Evolutionary conservation across 306 rosid species (phyloP).

Genomic region (Luffa acutangula): DNA sequence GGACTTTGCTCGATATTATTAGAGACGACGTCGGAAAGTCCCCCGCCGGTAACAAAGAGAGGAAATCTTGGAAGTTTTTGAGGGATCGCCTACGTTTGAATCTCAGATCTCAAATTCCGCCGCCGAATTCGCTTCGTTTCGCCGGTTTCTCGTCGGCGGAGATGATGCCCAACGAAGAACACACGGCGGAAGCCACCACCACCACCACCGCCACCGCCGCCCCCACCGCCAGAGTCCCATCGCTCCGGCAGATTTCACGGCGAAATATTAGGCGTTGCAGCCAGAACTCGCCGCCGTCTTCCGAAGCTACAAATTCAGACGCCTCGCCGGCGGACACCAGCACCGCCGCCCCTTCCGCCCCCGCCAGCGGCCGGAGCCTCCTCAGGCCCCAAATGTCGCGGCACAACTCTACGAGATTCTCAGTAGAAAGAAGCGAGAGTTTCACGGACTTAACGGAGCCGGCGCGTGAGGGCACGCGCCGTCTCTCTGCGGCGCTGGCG

Average conservation of each 20-base stretch:
- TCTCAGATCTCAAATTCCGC: constrained; percentile 19
- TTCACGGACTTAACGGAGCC: constrained; percentile 11
- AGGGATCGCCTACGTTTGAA: constrained; percentile 55
- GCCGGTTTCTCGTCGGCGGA: constrained; percentile 1
- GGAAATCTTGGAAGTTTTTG: constrained; percentile 59
- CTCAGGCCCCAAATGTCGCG: constrained; percentile 17
- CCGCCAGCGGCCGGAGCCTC: neutral
- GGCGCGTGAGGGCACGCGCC: constrained; percentile 23
- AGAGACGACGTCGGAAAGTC: constrained; percentile 33
- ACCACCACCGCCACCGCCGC: neutral
- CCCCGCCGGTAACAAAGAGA: constrained; percentile 27
- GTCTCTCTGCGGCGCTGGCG: constrained; percentile 24
- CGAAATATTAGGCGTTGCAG: constrained; percentile 13
- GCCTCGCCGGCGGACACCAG: neutral
- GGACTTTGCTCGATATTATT: constrained; percentile 62
- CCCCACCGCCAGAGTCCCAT: neutral
- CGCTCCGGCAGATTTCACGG: constrained; percentile 9
- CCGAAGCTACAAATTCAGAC: constrained; percentile 1
- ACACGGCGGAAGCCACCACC: neutral
- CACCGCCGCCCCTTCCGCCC: neutral
- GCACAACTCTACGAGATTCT: constrained; percentile 16
- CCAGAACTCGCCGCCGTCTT: neutral
- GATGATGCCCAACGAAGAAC: constrained; percentile 14
- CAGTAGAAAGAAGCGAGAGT: constrained; percentile 13
- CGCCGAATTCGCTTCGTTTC: constrained; percentile 22